Base-by-base conservation (phyloP, 306 rosid genomes). In the Gleditsia sinensis region DNA sequence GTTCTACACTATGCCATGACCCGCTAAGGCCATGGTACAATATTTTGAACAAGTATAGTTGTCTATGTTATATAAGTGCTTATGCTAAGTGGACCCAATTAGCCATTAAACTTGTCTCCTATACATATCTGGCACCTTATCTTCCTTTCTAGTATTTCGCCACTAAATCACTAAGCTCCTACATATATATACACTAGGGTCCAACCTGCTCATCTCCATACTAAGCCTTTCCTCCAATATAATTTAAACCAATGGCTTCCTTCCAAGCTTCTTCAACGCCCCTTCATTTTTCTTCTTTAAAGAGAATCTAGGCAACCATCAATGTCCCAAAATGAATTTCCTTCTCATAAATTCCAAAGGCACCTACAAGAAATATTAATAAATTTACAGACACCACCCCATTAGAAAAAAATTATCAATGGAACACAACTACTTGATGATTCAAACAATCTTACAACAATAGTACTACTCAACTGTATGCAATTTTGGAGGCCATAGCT, bases 401-500 rank as follows among this genome's bases (percentile, higher is more conserved):
- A 19, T 6, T 78, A 7, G 56, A 50, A 12, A 32, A 69, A 9
- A 20, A 69, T 49, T 28, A 58, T 5, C 33, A 9, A 55, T 37
- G 48, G 21, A 20, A n/a, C 13, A 9, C 9, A 9, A 2, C 3
- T 6, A 8, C 24, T 9, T 12, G 75, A 69, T 12, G 43, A 23
- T 9, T 10, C 17, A 36, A 21, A 13, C 17, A 33, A 28, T 4
- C 27, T 56, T 7, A 9, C 49, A 4, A 4, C 19, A 9, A 16
- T 1, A 68, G n/a, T n/a, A n/a, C 55, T 1, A 20, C 53, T 5
- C 80, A 84, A 73, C 83, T 84, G 27, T 80, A 83, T 8, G 86
- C 77, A 12, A 37, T 85, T 34, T 56, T 85, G 7, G 86, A 82
- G 25, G 72, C 80, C 12, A 83, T 82, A 3, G 66, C 79, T 0